Evolutionary conservation across 768 basidiomycete genomes (phyloP), one percentile per base, ranked within the genome.

Genomic region (Paxillus rubicundulus): DNA sequence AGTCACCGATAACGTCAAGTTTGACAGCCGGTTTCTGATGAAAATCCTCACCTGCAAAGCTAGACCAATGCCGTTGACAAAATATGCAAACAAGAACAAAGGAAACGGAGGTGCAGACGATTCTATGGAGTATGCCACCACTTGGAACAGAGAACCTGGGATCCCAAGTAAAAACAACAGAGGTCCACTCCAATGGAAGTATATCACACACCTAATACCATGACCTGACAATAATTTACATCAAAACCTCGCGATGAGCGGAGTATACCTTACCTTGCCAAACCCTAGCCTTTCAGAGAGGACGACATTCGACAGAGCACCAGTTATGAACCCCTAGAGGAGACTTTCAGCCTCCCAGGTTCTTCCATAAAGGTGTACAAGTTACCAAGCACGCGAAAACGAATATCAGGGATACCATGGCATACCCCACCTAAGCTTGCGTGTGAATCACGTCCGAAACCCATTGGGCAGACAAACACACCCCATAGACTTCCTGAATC

Each of bases 91-190:
- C 5, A 82, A 77, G 55, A 87, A 83, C 1, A 76, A 75, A 6
- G 85, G 84, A 61, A 87, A 89, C 0, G 86, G 85, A 1, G 79
- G 82, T 10, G 77, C 82, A 9, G 82, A 62, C 3, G 77, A 70
- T 59, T 80, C 77, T 7, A 88, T 65, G 7, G 72, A 61, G 56
- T 82, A 87, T 4, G 76, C 84, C 5, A 80, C 49, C 2, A 81
- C 60, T 66, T 86, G 85, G 21, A 62, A 72, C 16, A 77, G 30
- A 1, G 85, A 75, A 1, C 83, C 84, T 81, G 16, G 1, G 38
- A 36, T 6, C n/a, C 20, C n/a, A 16, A 18, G 45, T 38, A n/a
- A 45, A 46, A 33, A 50, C 16, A 40, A 13, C 37, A 5, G 8
- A 17, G 13, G 17, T 28, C 20, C n/a, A 10, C n/a, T 10, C 7